Percentiles rank a stretch among this genome's conserved stretches.
These are phyloP conservation scores for Phyllosticta ampelicida DNA, from an alignment of 2,329 filamentous ascomycete species.

Conservation along the genomic window DNA sequence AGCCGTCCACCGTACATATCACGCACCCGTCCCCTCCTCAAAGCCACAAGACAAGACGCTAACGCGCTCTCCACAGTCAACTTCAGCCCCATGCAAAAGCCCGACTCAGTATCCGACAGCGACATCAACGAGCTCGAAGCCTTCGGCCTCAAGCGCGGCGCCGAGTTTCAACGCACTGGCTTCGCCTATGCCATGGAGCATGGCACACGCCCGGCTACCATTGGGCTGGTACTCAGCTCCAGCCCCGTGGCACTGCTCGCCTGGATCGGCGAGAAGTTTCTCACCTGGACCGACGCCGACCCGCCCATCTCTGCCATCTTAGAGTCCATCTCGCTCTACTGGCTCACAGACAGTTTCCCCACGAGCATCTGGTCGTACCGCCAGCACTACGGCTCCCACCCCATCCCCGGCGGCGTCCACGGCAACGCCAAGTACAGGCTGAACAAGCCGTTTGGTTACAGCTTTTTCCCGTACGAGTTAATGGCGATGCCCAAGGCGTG, in stretches of 20 bases:
- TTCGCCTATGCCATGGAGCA: conserved; percentile 44
- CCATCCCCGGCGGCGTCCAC: background rate
- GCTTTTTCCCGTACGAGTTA: conserved; percentile 35
- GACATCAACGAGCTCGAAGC: conserved; percentile 16
- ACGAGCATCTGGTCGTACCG: conserved; percentile 42
- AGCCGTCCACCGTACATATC: conserved; percentile 23
- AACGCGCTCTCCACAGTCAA: conserved; percentile 1
- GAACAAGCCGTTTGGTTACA: conserved; percentile 34
- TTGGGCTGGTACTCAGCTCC: conserved; percentile 44
- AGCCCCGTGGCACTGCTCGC: conserved; percentile 48
- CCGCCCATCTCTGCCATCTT: conserved; percentile 37
- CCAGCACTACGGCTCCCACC: conserved; percentile 14
- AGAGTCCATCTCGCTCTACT: conserved; percentile 44
- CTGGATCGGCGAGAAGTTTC: conserved; percentile 50
- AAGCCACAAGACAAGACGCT: background rate
- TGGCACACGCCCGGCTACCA: conserved; percentile 44
- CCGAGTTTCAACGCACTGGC: conserved; percentile 32
- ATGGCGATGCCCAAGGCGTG: conserved; percentile 27
- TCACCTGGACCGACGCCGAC: conserved; percentile 42
- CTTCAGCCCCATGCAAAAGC: conserved; percentile 14
- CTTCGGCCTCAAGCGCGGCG: conserved; percentile 11
- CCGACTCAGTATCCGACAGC: conserved; percentile 14
- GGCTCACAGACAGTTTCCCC: conserved; percentile 42
- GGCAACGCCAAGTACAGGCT: background rate
- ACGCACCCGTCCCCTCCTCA: background rate